These are phyloP conservation scores for Thalassiosira profunda DNA, from an alignment of 108 stramenopile species.

Conservation along the genomic window DNA sequence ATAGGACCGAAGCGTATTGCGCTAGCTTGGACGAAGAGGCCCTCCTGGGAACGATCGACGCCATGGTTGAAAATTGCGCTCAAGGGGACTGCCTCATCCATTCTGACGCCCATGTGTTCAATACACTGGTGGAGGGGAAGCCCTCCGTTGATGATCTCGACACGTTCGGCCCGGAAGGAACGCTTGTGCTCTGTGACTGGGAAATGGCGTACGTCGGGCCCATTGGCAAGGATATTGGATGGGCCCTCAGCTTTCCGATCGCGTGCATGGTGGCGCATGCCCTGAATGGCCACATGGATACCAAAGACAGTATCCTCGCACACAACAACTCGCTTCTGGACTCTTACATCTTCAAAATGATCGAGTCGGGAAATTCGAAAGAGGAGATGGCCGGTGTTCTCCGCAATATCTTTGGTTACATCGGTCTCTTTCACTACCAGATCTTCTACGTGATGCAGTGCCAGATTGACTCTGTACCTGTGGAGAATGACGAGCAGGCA, in stretches of 20 bases:
- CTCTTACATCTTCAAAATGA: constrained; percentile 24
- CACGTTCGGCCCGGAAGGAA: constrained; percentile 30
- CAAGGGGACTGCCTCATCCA: constrained; percentile 42
- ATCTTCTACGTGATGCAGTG: constrained; percentile 8
- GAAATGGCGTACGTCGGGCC: constrained; percentile 38
- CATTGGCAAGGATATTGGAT: constrained; percentile 34
- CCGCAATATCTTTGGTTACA: constrained; percentile 22
- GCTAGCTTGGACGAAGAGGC: constrained; percentile 15
- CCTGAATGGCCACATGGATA: constrained; percentile 9
- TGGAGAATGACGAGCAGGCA: constrained; percentile 11
- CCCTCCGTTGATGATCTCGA: constrained; percentile 39
- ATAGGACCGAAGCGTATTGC: constrained; percentile 34
- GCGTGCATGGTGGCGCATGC: constrained; percentile 38
- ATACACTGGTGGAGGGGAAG: constrained; percentile 61
- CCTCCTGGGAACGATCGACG: constrained; percentile 14
- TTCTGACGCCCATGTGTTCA: constrained; percentile 57
- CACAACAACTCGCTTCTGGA: constrained; percentile 26
- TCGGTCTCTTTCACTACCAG: constrained; percentile 25
- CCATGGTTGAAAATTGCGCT: constrained; percentile 9
- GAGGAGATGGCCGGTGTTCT: constrained; percentile 13
- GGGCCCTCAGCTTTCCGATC: constrained; percentile 28
- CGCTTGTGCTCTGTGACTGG: constrained; percentile 44
- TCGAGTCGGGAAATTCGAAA: constrained; percentile 17
- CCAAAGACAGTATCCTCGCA: constrained; percentile 3
- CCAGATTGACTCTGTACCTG: constrained; percentile 25